Conservation (phyloP, 768 basidiomycete genomes). For the Gelatoporia subvermispora region DNA sequence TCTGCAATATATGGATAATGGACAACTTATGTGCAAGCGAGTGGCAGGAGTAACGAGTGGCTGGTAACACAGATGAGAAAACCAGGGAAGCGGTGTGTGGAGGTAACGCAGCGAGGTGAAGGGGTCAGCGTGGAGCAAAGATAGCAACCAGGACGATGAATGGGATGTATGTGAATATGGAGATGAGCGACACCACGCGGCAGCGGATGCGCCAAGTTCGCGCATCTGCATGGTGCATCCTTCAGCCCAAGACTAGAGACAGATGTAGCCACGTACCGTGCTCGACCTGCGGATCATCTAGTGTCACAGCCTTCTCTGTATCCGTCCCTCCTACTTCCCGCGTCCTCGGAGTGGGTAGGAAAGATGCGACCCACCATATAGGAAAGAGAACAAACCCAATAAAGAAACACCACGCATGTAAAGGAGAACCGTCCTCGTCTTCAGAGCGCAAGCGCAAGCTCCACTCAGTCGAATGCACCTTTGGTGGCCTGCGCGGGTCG, state of each 20-base stretch:
- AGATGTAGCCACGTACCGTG: slow-evolving; percentile 44
- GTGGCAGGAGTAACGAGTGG: background rate
- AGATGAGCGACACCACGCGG: slow-evolving; percentile 64
- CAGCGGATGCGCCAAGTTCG: slow-evolving; percentile 71
- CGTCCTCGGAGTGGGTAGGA: slow-evolving; percentile 55
- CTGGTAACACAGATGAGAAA: background rate
- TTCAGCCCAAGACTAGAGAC: slow-evolving; percentile 2
- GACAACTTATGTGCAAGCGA: no score
- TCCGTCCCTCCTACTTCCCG: slow-evolving; percentile 52
- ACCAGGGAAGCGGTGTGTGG: background rate
- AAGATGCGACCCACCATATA: slow-evolving; percentile 63
- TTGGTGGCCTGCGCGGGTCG: slow-evolving; percentile 66
- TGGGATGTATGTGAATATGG: slow-evolving; percentile 71
- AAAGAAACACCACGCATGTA: slow-evolving; percentile 78
- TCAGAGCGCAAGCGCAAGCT: slow-evolving; percentile 49
- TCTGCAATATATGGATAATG: no score
- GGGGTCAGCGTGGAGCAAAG: slow-evolving; percentile 36
- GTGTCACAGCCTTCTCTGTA: slow-evolving; percentile 62
- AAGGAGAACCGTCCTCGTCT: slow-evolving; percentile 44
- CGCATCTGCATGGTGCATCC: slow-evolving; percentile 46
- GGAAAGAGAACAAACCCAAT: slow-evolving; percentile 59
- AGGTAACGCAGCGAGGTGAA: background rate
- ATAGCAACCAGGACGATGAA: slow-evolving; percentile 72
- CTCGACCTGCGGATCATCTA: slow-evolving; percentile 80
- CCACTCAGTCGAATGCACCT: slow-evolving; percentile 59